Conservation (phyloP, 1,139 yeast species). For the Kodamaea suecica region DNA sequence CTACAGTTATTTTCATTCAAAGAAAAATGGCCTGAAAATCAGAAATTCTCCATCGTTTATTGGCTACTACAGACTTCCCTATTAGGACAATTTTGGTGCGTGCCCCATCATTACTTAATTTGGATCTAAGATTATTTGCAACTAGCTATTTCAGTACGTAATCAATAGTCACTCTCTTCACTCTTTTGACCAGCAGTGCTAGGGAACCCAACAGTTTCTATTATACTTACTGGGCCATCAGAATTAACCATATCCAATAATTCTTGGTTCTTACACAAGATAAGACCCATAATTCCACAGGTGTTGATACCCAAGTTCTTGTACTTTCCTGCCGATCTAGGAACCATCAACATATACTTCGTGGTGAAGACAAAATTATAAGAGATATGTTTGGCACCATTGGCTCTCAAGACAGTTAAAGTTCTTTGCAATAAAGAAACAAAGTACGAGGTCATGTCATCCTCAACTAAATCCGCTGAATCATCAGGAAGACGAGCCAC, state of each 20-base stretch:
- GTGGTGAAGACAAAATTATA: slow-evolving; percentile 82
- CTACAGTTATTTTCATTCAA: too few relatives aligned
- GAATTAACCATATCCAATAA: slow-evolving; percentile 37
- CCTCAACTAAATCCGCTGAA: slow-evolving; percentile 38
- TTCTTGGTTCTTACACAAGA: slow-evolving; percentile 70
- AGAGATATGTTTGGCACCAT: slow-evolving; percentile 46
- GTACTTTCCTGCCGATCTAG: slow-evolving; percentile 52
- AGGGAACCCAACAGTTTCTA: slow-evolving; percentile 65
- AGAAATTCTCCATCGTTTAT: slow-evolving; percentile 13
- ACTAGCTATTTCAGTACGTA: too few relatives aligned
- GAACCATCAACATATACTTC: slow-evolving; percentile 82
- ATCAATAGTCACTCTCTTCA: slow-evolving; percentile 40
- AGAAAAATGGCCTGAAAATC: slow-evolving; percentile 9
- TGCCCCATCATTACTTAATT: too few relatives aligned
- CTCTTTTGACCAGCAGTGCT: slow-evolving; percentile 38
- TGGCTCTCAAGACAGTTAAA: slow-evolving; percentile 60
- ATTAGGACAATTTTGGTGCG: too few relatives aligned
- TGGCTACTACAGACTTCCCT: slow-evolving; percentile 15
- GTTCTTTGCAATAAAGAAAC: slow-evolving; percentile 69
- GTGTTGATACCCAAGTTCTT: slow-evolving; percentile 66
- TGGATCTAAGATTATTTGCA: too few relatives aligned
- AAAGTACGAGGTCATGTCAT: slow-evolving; percentile 59
- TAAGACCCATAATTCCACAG: slow-evolving; percentile 74
- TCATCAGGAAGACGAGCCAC: slow-evolving; percentile 60
- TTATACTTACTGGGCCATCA: slow-evolving; percentile 45